Evolutionary conservation across 305 asterid species (phyloP).

Genomic region (Fraxinus latifolia): DNA sequence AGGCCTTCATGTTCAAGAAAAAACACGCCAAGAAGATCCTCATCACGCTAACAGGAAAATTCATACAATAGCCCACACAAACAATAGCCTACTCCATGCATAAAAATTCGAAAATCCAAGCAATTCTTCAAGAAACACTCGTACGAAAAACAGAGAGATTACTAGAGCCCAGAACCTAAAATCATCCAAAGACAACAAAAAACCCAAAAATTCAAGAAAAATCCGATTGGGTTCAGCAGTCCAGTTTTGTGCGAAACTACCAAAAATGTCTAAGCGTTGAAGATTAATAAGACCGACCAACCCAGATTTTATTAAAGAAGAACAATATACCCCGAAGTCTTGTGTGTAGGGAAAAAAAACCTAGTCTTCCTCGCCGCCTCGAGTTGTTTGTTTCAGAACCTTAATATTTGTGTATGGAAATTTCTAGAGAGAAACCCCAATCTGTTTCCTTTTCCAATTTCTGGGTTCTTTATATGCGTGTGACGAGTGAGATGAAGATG

Average conservation of each 20-base stretch:
- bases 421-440: neutral
- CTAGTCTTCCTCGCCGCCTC: constrained; percentile 22
- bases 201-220: neutral
- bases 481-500: neutral
- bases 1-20: neutral
- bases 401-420: neutral
- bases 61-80: neutral
- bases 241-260: neutral
- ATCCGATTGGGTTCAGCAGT: neutral
- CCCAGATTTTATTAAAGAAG: neutral
- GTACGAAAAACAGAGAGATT: neutral
- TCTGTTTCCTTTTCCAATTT: neutral
- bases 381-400: neutral
- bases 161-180: constrained; percentile 25
- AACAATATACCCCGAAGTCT: neutral
- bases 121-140: neutral
- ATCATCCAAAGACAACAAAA: neutral
- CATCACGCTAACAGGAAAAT: neutral
- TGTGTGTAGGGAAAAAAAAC: constrained; percentile 8
- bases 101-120: neutral
- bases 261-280: neutral
- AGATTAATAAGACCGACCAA: neutral
- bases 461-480: neutral
- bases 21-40: constrained; percentile 6
- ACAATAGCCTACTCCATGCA: neutral